A percentile compares a stretch with the other conserved stretches of the same genome.
Conservation (phyloP, 306 rosid species). For the Medicago truncatula region MtrunA17r5.0-ANR NC_053045.1:46660001-46660500, state of each 20-base stretch:
- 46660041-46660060: slow-evolving; percentile 12
- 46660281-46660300: slow-evolving; percentile 34
- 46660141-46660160: background rate
- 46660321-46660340: slow-evolving; percentile 25
- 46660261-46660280: slow-evolving; percentile 4
- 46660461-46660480: slow-evolving; percentile 89
- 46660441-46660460: slow-evolving; percentile 89
- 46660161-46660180: too few relatives aligned
- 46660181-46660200: background rate
- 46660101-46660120: slow-evolving; percentile 10
- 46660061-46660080: slow-evolving; percentile 1
- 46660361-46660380: background rate
- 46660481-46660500: slow-evolving; percentile 85
- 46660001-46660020: slow-evolving; percentile 2
- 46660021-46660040: slow-evolving; percentile 6
- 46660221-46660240: background rate
- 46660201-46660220: background rate
- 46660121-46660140: background rate
- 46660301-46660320: background rate
- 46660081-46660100: slow-evolving; percentile 17
- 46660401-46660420: slow-evolving; percentile 83
- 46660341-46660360: slow-evolving; percentile 30
- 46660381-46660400: slow-evolving; percentile 62
- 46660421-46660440: slow-evolving; percentile 76
- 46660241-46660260: background rate